Conservation (phyloP, 208 protist genomes). For the Acanthamoeba sp. region DNA sequence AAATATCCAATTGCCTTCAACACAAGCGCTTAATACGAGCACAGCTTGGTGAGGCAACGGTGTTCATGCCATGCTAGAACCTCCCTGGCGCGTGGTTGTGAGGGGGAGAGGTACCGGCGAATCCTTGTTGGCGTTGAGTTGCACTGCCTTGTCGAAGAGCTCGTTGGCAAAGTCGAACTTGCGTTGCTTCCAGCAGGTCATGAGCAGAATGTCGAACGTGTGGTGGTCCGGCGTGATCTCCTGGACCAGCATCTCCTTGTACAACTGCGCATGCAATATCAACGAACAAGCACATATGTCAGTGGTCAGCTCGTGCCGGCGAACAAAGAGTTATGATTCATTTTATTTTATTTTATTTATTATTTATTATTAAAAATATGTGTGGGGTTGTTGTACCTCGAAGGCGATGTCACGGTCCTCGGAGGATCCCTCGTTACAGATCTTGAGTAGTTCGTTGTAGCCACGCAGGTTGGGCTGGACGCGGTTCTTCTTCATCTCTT, state of each 20-base stretch:
- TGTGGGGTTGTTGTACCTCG: not conserved
- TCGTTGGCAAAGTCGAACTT: constrained; percentile 19
- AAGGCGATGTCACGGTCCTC: constrained; percentile 38
- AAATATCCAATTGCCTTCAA: no score
- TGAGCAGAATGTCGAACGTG: constrained; percentile 67
- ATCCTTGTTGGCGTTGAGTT: constrained; percentile 8
- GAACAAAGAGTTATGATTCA: not conserved
- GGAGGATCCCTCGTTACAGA: constrained; percentile 5
- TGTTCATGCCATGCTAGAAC: no score
- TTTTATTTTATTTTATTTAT: no score
- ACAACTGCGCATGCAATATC: no score
- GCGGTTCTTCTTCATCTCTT: constrained; percentile 54
- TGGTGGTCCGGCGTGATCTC: constrained; percentile 50
- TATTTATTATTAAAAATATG: no score
- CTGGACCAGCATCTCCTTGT: constrained; percentile 61
- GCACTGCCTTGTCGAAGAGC: constrained; percentile 39
- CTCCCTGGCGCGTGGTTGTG: no score
- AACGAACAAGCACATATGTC: not conserved
- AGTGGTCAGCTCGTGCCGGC: not conserved
- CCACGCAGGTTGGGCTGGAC: constrained; percentile 2
- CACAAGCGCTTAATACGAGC: no score
- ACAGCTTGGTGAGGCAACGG: no score
- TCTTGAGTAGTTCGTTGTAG: constrained; percentile 62
- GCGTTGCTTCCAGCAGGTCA: constrained; percentile 53
- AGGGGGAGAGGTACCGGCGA: not conserved